A percentile compares a stretch with the other conserved stretches of the same genome.
phyloP scores from a whole-genome alignment of 257 asterid species.

The Scutellaria barbata region DNA sequence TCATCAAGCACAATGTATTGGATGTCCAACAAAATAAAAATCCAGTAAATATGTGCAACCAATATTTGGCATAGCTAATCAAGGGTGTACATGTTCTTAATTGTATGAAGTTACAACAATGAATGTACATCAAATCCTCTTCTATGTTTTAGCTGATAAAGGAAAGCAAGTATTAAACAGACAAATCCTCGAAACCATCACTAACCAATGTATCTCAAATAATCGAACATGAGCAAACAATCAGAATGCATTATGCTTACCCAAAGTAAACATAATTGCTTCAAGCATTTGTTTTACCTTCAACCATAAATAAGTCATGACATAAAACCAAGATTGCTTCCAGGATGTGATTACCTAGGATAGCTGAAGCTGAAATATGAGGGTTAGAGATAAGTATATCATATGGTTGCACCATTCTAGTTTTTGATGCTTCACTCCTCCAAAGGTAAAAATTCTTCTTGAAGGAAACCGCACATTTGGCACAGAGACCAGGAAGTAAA shows the following conservation, averaged over 20 bases:
- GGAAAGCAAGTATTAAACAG: not conserved
- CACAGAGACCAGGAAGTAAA: constrained; percentile 66
- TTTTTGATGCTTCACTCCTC: constrained; percentile 76
- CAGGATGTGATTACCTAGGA: constrained; percentile 56
- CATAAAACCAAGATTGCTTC: not conserved
- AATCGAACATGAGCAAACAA: constrained; percentile 13
- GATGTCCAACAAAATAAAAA: constrained; percentile 11
- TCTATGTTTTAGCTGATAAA: not conserved
- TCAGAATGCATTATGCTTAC: not conserved
- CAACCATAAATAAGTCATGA: not conserved
- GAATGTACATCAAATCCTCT: not conserved
- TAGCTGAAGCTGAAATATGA: constrained; percentile 70
- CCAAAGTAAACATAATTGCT: constrained; percentile 17
- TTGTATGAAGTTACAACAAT: constrained; percentile 2
- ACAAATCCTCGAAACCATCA: constrained; percentile 8
- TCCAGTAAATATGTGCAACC: not conserved
- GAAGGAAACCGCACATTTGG: constrained; percentile 66
- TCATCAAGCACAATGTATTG: constrained; percentile 11
- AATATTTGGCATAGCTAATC: not conserved
- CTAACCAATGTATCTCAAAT: constrained; percentile 6
- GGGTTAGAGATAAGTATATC: constrained; percentile 75
- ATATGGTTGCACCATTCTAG: constrained; percentile 78
- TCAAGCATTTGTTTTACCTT: constrained; percentile 15
- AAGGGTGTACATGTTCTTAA: constrained; percentile 7
- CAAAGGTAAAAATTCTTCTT: constrained; percentile 67